phyloP scores from a whole-genome alignment of 768 basidiomycete genomes.

The Clavulina sp. region DNA sequence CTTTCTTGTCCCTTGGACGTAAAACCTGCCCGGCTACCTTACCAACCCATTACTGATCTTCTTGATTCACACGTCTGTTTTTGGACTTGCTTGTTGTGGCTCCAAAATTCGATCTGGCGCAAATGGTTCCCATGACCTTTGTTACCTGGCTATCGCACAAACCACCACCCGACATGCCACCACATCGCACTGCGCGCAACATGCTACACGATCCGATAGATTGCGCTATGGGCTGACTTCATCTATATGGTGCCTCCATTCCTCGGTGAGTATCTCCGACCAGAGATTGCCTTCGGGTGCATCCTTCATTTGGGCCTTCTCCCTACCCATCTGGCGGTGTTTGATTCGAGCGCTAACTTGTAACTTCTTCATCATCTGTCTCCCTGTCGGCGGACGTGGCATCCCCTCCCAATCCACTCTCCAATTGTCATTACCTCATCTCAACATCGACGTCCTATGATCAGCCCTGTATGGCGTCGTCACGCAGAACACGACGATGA shows the following conservation, averaged over 20 bases:
- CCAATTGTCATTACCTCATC: too few species aligned
- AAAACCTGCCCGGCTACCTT: not conserved
- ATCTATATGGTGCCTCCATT: conserved; percentile 14
- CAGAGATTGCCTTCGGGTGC: conserved; percentile 2
- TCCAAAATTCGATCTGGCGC: not conserved
- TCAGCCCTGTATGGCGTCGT: not conserved
- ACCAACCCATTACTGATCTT: not conserved
- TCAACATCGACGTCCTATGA: not conserved
- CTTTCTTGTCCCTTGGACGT: too few species aligned
- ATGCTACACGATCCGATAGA: conserved; percentile 10
- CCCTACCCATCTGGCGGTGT: too few species aligned
- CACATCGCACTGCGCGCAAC: not conserved
- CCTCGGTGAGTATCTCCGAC: conserved; percentile 17
- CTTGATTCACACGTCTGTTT: not conserved
- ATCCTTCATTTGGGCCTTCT: not conserved
- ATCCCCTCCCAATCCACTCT: too few species aligned
- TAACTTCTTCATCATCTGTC: too few species aligned
- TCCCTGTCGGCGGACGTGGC: too few species aligned
- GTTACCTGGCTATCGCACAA: not conserved
- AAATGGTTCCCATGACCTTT: not conserved
- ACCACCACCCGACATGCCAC: not conserved
- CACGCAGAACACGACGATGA: conserved; percentile 8
- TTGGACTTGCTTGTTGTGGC: not conserved
- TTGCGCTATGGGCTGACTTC: conserved; percentile 13
- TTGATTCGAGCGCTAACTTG: too few species aligned